Conservation (phyloP, 1,284 basidiomycete genomes). For the Jaminaea rosea region DNA sequence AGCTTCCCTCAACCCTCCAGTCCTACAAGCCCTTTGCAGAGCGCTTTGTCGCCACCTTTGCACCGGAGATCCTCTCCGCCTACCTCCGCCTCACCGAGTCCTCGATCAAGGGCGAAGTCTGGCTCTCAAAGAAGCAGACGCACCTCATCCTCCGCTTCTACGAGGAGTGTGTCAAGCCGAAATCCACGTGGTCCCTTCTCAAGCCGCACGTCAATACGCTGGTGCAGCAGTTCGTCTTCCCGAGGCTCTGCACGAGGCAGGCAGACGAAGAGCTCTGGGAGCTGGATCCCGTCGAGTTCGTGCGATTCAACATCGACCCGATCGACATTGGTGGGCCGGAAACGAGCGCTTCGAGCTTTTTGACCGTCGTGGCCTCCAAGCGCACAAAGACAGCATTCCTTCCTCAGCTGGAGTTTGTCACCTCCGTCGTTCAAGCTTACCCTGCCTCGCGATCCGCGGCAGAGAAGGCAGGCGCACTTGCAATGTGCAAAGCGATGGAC, state of each 20-base stretch:
- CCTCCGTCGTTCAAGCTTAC: conserved; percentile 35
- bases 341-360: conserved; percentile 24
- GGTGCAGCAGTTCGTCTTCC: conserved; percentile 40
- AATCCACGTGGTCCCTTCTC: conserved; percentile 40
- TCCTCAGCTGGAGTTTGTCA: conserved; percentile 41
- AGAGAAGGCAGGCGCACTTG: conserved; percentile 43
- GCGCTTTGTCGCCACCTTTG: conserved; percentile 37
- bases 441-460: conserved; percentile 22
- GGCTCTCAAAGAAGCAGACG: conserved; percentile 35
- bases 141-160: conserved; percentile 40
- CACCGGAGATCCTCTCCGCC: conserved; percentile 45
- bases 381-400: conserved; percentile 39
- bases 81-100: conserved; percentile 37
- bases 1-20: conserved; percentile 36
- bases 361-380: conserved; percentile 31
- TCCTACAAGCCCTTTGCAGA: conserved; percentile 45
- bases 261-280: conserved; percentile 44
- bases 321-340: conserved; percentile 31
- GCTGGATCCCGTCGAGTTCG: conserved; percentile 40
- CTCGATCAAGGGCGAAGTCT: conserved; percentile 20
- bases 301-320: conserved; percentile 35
- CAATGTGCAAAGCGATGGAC: conserved; percentile 33
- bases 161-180: conserved; percentile 41
- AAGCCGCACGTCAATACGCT: conserved; percentile 39
- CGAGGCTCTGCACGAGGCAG: conserved; percentile 36